Evolutionary conservation across 495 filamentous ascomycete species (phyloP).

Genomic region (Bathelium albidoporum): DNA sequence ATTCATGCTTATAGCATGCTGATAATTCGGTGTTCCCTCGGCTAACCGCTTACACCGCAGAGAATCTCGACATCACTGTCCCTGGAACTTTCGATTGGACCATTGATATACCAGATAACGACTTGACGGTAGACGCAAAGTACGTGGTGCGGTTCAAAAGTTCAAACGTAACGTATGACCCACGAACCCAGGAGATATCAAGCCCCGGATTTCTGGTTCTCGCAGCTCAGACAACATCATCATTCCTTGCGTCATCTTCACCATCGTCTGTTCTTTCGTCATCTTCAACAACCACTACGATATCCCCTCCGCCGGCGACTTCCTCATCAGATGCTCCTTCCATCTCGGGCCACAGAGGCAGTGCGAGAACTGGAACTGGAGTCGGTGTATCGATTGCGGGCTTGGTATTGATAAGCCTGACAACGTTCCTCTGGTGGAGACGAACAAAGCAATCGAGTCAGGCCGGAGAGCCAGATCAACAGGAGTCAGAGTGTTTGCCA

Average conservation of each 20-base stretch:
- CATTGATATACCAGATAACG: neutral
- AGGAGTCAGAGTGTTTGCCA: no score
- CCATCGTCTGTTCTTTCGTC: neutral
- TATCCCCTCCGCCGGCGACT: slow-evolving; percentile 65
- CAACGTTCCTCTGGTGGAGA: no score
- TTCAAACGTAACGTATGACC: neutral
- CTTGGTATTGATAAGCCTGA: no score
- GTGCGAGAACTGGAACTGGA: no score
- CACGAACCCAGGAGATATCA: neutral
- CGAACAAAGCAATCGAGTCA: no score
- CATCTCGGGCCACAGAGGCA: no score
- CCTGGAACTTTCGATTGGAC: neutral
- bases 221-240: neutral
- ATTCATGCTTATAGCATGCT: neutral
- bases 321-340: slow-evolving; percentile 68
- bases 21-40: neutral
- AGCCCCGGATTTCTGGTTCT: neutral
- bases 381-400: no score
- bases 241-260: neutral
- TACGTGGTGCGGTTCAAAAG: neutral
- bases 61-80: neutral
- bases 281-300: slow-evolving; percentile 53
- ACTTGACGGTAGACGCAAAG: neutral
- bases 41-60: neutral
- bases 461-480: no score